Base-by-base conservation (phyloP, 164 flowering plant genomes). In the Magnolia officinalis region DNA sequence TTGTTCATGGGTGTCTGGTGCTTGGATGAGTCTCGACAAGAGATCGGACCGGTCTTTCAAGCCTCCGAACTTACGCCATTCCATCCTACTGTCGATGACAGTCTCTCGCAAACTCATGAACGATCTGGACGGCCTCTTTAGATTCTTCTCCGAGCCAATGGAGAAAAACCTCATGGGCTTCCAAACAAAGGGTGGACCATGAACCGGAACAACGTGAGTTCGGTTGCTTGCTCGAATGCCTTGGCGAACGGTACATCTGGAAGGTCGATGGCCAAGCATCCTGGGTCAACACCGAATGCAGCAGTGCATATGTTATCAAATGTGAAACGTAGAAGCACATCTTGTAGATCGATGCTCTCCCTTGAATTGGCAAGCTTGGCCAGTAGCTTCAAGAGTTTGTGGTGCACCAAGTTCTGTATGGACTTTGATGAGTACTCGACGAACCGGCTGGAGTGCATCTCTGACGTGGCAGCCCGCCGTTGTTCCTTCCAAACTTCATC, bases 141-240 rank as follows among this genome's bases (percentile, higher is more conserved):
- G 83, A 18, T 52, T 61, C 67, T 49, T 84, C 70, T 84, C 84
- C 1, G 80, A 58, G 10, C 87, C 84, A 6, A 80, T 55, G 0
- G 75, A 26, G 26, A 82, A 76, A n/a, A 71, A 76, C 78, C 55
- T 83, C 85, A 72, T 80, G 20, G 85, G 37, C 75, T 89, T 93
- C 95, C 95, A 93, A 8, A 89, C 75, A 13, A 84, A 81, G 18
- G 89, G 87, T 2, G 95, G 9, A 85, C 80, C 37, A 86, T 16
- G 78, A 90, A 90, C 49, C 98, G 75, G 74, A 77, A 75, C 66
- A 87, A 50, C 1, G 88, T 80, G 20, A 82, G 58, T 74, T 88
- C 86, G 0, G 89, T 84, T 0, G 98, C 96, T 8, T 86, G 80
- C 78, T 91, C 96, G 73, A 91, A 93, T 0, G 98, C 98, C 31